These are phyloP conservation scores for Acephala macrosclerotiorum DNA, from an alignment of 2,329 filamentous ascomycete genomes.

Conservation along the genomic window DNA sequence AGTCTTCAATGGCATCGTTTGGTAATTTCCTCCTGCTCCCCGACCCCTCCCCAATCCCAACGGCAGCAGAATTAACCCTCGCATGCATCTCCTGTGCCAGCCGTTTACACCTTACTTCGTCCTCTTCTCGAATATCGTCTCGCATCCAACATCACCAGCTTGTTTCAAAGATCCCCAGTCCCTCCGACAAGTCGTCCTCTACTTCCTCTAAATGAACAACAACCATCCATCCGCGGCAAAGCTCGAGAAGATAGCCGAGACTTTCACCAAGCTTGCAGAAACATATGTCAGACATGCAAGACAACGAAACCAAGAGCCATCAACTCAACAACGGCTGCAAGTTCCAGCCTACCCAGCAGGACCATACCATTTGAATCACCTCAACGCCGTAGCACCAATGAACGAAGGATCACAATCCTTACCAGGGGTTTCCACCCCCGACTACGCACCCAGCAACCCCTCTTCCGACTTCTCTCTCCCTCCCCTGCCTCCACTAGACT, in stretches of 20 bases:
- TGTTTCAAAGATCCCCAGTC: slow-evolving; percentile 24
- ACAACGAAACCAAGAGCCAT: not conserved
- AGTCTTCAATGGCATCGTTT: slow-evolving; percentile 30
- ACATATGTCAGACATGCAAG: slow-evolving; percentile 21
- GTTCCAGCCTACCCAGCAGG: not conserved
- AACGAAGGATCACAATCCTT: not conserved
- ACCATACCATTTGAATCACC: not conserved
- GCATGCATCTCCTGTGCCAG: slow-evolving; percentile 30
- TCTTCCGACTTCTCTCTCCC: not conserved
- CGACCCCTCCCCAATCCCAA: not conserved
- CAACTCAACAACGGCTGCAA: not conserved
- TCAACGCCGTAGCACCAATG: not conserved
- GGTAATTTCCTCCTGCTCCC: slow-evolving; percentile 15
- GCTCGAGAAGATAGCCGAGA: slow-evolving; percentile 24
- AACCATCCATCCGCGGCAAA: slow-evolving; percentile 21
- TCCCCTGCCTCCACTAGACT: not conserved
- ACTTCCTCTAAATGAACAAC: slow-evolving; percentile 26
- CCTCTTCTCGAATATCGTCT: slow-evolving; percentile 27
- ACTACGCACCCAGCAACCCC: not conserved
- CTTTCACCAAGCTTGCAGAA: slow-evolving; percentile 22
- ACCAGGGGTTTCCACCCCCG: not conserved
- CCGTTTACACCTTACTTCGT: slow-evolving; percentile 30
- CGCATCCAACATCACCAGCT: slow-evolving; percentile 15
- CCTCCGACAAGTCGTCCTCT: slow-evolving; percentile 21
- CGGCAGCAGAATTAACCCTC: not conserved